Percentiles rank a stretch among this genome's conserved stretches.
Conservation (phyloP, 108 stramenopile genomes). For the Cyclostephanos tholiformis region DNA sequence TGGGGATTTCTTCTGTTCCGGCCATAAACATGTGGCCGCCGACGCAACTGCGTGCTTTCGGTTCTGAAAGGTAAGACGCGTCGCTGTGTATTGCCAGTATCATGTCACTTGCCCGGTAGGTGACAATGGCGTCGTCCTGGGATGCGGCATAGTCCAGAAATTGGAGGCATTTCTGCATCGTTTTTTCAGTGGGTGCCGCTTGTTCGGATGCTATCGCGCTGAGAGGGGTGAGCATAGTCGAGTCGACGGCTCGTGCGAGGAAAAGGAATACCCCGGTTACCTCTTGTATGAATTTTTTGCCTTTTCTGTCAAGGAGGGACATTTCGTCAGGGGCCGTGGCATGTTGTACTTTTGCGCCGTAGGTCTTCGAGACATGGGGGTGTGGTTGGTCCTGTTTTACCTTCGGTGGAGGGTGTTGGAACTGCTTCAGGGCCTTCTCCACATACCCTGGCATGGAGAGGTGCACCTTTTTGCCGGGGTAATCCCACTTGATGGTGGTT, state of each 20-base stretch:
- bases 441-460: conserved; percentile 5
- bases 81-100: neutral
- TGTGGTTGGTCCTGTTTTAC: no score
- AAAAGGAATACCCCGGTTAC: no score
- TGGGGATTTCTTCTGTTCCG: neutral
- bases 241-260: no score
- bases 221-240: no score
- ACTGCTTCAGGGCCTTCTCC: neutral
- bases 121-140: neutral
- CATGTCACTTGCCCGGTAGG: neutral
- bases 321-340: no score
- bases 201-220: no score
- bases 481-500: conserved; percentile 15
- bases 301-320: no score
- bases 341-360: no score
- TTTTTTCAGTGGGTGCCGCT: no score
- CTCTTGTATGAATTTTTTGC: no score
- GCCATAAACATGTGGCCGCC: neutral
- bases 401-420: neutral
- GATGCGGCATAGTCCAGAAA: neutral
- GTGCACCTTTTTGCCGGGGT: neutral
- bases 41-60: neutral
- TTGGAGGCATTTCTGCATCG: neutral
- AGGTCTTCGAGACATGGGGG: no score
- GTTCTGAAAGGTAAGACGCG: neutral